Evolutionary conservation across 2,329 filamentous ascomycete genomes (phyloP).

Genomic region (Talaromyces sp.): DNA sequence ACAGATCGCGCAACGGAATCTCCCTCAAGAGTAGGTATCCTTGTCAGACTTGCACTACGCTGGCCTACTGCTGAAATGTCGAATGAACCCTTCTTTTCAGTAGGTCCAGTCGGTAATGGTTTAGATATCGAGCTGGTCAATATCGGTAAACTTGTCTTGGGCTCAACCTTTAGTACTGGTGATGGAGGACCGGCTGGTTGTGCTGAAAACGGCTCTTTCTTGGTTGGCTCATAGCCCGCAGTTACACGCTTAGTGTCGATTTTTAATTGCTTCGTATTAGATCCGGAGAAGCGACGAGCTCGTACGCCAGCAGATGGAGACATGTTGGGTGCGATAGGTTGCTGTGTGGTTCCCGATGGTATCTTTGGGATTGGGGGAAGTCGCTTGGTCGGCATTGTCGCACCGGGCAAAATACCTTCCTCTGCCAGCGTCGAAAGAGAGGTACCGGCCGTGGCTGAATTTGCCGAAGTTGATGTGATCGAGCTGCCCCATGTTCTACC

Average conservation of each 20-base stretch:
- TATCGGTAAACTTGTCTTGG: conserved; percentile 21
- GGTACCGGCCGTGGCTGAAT: conserved; percentile 65
- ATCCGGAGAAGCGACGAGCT: conserved; percentile 73
- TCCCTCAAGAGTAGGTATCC: conserved; percentile 45
- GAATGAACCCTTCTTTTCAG: conserved; percentile 32
- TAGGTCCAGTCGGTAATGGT: conserved; percentile 22
- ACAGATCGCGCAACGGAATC: conserved; percentile 32
- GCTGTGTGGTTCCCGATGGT: conserved; percentile 42
- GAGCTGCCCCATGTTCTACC: conserved; percentile 78
- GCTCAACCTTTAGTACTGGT: conserved; percentile 31
- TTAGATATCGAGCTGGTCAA: conserved; percentile 20
- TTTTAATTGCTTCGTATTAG: conserved; percentile 77
- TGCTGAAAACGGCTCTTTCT: conserved; percentile 28
- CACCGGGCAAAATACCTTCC: conserved; percentile 42
- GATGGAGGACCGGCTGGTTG: conserved; percentile 24
- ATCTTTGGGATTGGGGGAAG: conserved; percentile 47
- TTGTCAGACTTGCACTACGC: conserved; percentile 40
- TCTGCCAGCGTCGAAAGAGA: conserved; percentile 72
- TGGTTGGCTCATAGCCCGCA: conserved; percentile 24
- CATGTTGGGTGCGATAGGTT: conserved; percentile 21
- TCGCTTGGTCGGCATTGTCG: conserved; percentile 32
- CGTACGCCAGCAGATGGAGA: conserved; percentile 55
- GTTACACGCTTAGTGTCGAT: conserved; percentile 66
- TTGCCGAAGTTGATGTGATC: conserved; percentile 68
- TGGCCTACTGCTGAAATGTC: conserved; percentile 39